Evolutionary conservation across 2,329 filamentous ascomycete species (phyloP), one percentile per base, ranked within the genome.

Genomic region (Diaporthe sp.): DNA sequence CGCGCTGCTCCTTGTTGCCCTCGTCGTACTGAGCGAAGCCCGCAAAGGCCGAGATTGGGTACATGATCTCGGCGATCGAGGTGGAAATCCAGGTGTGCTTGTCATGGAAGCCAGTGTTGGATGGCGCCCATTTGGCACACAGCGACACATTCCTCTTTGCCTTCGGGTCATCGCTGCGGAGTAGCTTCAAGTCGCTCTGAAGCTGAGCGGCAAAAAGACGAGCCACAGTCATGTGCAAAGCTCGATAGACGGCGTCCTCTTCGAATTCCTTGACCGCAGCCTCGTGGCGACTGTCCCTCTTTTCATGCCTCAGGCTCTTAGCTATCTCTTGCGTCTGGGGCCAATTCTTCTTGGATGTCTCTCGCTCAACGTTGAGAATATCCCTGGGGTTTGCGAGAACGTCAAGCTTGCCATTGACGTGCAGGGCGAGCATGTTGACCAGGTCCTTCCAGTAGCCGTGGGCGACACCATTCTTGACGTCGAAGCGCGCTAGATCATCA

Each of bases 381-480:
- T 83, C 79, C 1, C 77, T 78, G 2, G 86, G 86, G 39, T 88
- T 78, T 2, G 83, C 82, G 17, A 85, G 79, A 8, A 83, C 83
- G 19, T 84, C 81, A 17, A 92, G 84, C 79, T 87, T 83, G 31
- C 84, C 82, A 69, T 89, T 87, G 34, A 85, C 87, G 0, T 87
- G 86, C 3, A 92, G 83, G 1, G 85, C 87, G 0, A 92, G 83
- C 3, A 92, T 84, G 77, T 92, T 92, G 3, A 91, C 82, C 4
- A 92, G 82, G 78, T 92, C 90, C 77, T 92, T 92, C 89, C 89
- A 92, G 81, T 92, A 92, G 0, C 90, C 89, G 70, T 92, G 90
- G 6, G 90, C 83, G 3, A 89, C 85, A 0, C 88, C 87, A 51
- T 88, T 80, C 61, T 82, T 81, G 22, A 88, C 84, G 53, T 90